Evolutionary conservation across 2,329 filamentous ascomycete genomes (phyloP).

Genomic region (Nothophaeocryptopus gaeumannii): DNA sequence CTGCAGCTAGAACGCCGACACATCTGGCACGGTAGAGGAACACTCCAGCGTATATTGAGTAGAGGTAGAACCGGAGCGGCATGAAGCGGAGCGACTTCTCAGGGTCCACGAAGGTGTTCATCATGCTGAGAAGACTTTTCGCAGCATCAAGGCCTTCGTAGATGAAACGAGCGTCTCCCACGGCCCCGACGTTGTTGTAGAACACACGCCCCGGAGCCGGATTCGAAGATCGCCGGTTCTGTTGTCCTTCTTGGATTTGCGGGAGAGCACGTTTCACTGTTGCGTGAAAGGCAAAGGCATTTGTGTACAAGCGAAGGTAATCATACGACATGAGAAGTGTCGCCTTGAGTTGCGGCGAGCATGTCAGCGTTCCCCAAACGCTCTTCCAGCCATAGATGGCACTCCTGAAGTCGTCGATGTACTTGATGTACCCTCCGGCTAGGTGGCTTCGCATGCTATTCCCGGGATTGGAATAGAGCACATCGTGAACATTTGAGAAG

Average conservation of each 20-base stretch:
- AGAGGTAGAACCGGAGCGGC: slow-evolving; percentile 50
- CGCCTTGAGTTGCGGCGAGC: slow-evolving; percentile 64
- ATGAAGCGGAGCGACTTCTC: slow-evolving; percentile 48
- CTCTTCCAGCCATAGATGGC: slow-evolving; percentile 70
- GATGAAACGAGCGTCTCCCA: slow-evolving; percentile 50
- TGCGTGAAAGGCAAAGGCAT: slow-evolving; percentile 73
- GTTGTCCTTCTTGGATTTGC: slow-evolving; percentile 26
- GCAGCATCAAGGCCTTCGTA: slow-evolving; percentile 51
- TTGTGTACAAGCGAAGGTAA: slow-evolving; percentile 70
- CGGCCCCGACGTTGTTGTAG: slow-evolving; percentile 50
- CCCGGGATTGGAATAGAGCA: slow-evolving; percentile 68
- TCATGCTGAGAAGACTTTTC: slow-evolving; percentile 49
- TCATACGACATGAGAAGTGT: slow-evolving; percentile 69
- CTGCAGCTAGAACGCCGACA: slow-evolving; percentile 47
- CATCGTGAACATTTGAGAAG: slow-evolving; percentile 71
- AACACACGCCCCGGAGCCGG: slow-evolving; percentile 36
- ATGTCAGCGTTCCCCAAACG: slow-evolving; percentile 64
- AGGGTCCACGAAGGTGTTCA: slow-evolving; percentile 50
- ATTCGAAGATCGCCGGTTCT: slow-evolving; percentile 21
- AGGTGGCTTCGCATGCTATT: slow-evolving; percentile 68
- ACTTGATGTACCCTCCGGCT: slow-evolving; percentile 70
- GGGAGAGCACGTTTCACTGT: slow-evolving; percentile 53
- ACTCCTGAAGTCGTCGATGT: slow-evolving; percentile 69
- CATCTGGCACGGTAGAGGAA: slow-evolving; percentile 50
- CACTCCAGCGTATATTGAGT: slow-evolving; percentile 49